phyloP scores from a whole-genome alignment of 345 rosid species.

The Garcia nutans region DNA sequence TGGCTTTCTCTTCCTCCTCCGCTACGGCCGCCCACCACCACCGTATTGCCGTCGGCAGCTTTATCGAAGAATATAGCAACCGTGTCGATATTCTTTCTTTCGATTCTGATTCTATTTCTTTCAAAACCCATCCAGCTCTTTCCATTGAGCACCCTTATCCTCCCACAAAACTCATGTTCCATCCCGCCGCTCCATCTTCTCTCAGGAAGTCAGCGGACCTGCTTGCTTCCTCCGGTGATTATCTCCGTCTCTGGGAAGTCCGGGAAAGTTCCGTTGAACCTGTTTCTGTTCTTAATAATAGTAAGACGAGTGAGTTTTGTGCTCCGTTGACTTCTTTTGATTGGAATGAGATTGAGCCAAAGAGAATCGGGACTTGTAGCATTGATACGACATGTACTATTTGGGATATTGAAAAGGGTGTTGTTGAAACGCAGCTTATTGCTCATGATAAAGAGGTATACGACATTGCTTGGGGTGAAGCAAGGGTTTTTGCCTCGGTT shows the following conservation, averaged over 20 bases:
- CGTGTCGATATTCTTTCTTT: constrained; percentile 82
- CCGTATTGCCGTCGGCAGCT: constrained; percentile 86
- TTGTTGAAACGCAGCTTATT: constrained; percentile 84
- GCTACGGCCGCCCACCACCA: constrained; percentile 31
- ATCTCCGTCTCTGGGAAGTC: constrained; percentile 72
- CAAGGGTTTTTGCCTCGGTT: constrained; percentile 71
- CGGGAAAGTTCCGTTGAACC: constrained; percentile 48
- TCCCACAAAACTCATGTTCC: constrained; percentile 80
- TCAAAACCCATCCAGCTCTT: constrained; percentile 52
- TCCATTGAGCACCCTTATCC: constrained; percentile 79
- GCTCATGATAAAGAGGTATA: constrained; percentile 86
- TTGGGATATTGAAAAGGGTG: constrained; percentile 82
- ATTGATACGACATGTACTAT: constrained; percentile 94
- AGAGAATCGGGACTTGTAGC: constrained; percentile 81
- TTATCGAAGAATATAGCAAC: constrained; percentile 78
- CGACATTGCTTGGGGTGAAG: constrained; percentile 85
- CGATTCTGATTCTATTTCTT: constrained; percentile 63
- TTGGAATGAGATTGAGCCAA: constrained; percentile 93
- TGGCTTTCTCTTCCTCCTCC: constrained; percentile 66
- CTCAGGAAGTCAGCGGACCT: constrained; percentile 40
- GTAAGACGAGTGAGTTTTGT: constrained; percentile 69
- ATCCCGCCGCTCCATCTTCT: constrained; percentile 42
- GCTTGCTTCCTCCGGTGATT: constrained; percentile 83
- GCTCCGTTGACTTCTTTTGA: constrained; percentile 92
- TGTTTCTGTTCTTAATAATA: constrained; percentile 59